These are phyloP conservation scores for Hyaloscypha finlandica DNA, from an alignment of 495 filamentous ascomycete species.

Conservation along the genomic window DNA sequence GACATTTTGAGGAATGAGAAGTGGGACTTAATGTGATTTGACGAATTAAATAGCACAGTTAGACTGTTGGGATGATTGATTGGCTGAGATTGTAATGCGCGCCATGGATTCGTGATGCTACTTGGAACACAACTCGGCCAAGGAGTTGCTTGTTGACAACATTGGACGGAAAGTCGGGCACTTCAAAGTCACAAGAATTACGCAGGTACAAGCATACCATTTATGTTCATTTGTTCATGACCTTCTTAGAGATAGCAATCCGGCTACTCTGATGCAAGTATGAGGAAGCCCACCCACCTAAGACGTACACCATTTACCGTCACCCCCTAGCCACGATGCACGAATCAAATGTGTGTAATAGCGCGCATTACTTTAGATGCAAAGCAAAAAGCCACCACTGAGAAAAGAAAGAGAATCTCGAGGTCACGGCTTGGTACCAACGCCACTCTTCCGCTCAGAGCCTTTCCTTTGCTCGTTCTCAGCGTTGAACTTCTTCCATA, in stretches of 20 bases:
- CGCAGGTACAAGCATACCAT: background rate
- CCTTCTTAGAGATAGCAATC: background rate
- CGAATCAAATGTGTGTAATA: background rate
- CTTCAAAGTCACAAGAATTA: too few species aligned
- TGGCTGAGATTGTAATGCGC: too few species aligned
- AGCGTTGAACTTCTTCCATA: conserved; percentile 34
- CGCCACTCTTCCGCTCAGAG: conserved; percentile 31
- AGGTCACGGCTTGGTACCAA: conserved; percentile 46
- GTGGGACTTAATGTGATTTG: too few species aligned
- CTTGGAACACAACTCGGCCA: too few species aligned
- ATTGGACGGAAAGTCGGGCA: too few species aligned
- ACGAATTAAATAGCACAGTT: too few species aligned
- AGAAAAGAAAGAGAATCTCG: background rate
- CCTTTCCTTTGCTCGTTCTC: conserved; percentile 27
- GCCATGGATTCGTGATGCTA: too few species aligned
- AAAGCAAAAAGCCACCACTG: background rate
- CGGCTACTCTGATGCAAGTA: background rate
- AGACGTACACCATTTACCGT: background rate
- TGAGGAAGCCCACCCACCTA: background rate
- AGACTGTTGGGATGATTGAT: too few species aligned
- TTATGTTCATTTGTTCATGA: background rate
- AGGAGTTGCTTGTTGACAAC: too few species aligned
- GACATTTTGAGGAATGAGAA: too few species aligned
- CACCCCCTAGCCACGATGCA: background rate
- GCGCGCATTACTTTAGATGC: background rate